Conservation (phyloP, 768 basidiomycete genomes). For the Leccinum disarticulatum region DNA sequence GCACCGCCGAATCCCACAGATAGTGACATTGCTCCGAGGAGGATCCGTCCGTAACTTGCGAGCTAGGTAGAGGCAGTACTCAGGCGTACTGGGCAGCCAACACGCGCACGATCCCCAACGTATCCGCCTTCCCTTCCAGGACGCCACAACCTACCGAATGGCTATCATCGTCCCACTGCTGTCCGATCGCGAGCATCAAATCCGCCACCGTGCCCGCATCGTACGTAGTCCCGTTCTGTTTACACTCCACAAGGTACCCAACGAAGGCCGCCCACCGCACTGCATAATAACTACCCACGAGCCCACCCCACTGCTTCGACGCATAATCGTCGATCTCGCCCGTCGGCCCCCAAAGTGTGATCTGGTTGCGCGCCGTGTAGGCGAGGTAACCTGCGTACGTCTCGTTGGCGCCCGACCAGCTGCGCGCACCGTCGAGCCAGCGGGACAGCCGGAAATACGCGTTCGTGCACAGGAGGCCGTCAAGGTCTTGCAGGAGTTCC, state of each 20-base stretch:
- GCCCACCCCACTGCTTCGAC: conserved; percentile 44
- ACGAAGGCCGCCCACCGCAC: conserved; percentile 38
- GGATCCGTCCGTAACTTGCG: too few species aligned
- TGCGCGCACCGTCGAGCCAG: conserved; percentile 37
- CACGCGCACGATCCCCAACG: not conserved
- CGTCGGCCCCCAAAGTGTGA: conserved; percentile 44
- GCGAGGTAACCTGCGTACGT: conserved; percentile 38
- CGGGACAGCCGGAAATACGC: conserved; percentile 33
- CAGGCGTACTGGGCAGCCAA: not conserved
- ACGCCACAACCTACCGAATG: not conserved
- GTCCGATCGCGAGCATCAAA: conserved; percentile 35
- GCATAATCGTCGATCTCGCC: conserved; percentile 45
- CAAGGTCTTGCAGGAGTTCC: conserved; percentile 34
- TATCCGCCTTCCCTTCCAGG: not conserved
- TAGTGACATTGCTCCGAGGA: too few species aligned
- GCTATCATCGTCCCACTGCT: conserved; percentile 25
- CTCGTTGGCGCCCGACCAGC: conserved; percentile 30
- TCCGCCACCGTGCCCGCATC: conserved; percentile 25
- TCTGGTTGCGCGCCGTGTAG: conserved; percentile 41
- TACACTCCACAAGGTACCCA: conserved; percentile 30
- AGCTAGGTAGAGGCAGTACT: not conserved
- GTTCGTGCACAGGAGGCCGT: conserved; percentile 34
- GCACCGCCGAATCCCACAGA: too few species aligned
- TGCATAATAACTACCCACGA: conserved; percentile 38
- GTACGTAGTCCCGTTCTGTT: conserved; percentile 30